Evolutionary conservation across 495 filamentous ascomycete genomes (phyloP).

Genomic region (Xylaria palmicola): DNA sequence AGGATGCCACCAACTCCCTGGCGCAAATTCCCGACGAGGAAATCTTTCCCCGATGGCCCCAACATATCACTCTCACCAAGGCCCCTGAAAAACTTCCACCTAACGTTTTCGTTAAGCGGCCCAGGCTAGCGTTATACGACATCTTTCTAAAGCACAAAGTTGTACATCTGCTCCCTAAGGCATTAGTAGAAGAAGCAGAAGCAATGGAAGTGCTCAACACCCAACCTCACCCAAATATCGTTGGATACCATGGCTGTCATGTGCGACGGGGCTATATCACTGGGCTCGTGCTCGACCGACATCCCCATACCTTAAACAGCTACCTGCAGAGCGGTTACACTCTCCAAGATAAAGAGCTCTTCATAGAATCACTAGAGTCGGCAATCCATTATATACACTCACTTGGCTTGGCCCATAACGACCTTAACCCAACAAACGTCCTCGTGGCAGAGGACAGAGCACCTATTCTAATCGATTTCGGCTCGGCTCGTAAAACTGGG

Average conservation of each 20-base stretch:
- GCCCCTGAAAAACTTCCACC: slow-evolving; percentile 13
- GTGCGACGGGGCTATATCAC: slow-evolving; percentile 35
- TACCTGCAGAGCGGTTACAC: slow-evolving; percentile 16
- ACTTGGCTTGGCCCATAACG: slow-evolving; percentile 42
- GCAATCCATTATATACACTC: slow-evolving; percentile 35
- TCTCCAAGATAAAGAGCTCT: slow-evolving; percentile 23
- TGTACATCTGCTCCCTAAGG: slow-evolving; percentile 12
- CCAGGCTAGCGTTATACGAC: slow-evolving; percentile 15
- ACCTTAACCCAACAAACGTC: slow-evolving; percentile 40
- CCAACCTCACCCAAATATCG: slow-evolving; percentile 40
- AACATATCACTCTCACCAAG: slow-evolving; percentile 12
- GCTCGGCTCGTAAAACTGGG: slow-evolving; percentile 23
- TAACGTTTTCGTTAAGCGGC: slow-evolving; percentile 18
- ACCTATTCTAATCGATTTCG: slow-evolving; percentile 41
- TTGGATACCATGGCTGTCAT: slow-evolving; percentile 36
- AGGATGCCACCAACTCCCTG: slow-evolving; percentile 15
- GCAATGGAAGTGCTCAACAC: slow-evolving; percentile 18
- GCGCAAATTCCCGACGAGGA: slow-evolving; percentile 20
- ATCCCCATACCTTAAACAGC: slow-evolving; percentile 21
- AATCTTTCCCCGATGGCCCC: slow-evolving; percentile 19
- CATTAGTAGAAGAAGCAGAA: slow-evolving; percentile 25
- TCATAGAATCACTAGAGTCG: slow-evolving; percentile 34
- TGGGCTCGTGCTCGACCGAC: slow-evolving; percentile 40
- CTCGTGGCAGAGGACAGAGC: slow-evolving; percentile 28
- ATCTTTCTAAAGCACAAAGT: slow-evolving; percentile 17